Base-by-base conservation (phyloP, 495 filamentous ascomycete species). In the Lentithecium fluviatile region DNA sequence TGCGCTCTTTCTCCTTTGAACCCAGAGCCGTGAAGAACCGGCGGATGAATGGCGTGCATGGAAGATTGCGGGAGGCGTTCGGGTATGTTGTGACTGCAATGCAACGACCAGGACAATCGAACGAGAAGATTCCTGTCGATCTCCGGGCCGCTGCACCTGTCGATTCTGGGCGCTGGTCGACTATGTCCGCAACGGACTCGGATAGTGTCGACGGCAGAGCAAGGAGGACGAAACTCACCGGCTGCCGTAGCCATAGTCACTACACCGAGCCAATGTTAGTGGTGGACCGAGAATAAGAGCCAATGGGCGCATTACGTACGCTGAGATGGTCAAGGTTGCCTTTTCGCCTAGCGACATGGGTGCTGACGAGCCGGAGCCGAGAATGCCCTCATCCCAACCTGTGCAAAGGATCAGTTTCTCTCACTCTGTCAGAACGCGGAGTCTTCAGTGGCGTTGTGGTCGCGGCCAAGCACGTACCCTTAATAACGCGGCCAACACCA, bases 371-470 rank as follows among this genome's bases (percentile, higher is more conserved):
- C 3, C 24, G 43, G 48, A 55, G 55, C 64, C 60, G 15, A 70
- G 52, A 52, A 70, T 70, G 34, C 67, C 67, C 29, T 67, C 64
- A 62, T 70, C 67, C 65, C 64, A 70, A 56, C 67, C 67, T 70
- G 57, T 64, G 56, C 57, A 58, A 49, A 37, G 52, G 23, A 40
- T 65, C 54, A 67, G 56, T 60, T 43, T 42, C 21, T 58, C 25
- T 46, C 45, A 57, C 46, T 19, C 32, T 54, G n/a, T 21, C 53
- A 46, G 43, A 20, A 6, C 32, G 52, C 17, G 17, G 34, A 36
- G 57, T 46, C 36, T 53, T 29, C 20, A 26, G 32, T 13, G 5
- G 26, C 25, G 15, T 19, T 5, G 15, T 26, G 23, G 4, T 29
- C 45, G 19, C 15, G 32, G 23, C n/a, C n/a, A 47, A 32, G 29